A percentile compares a stretch with the other conserved stretches of the same genome.
These are phyloP conservation scores for Rhizopogon vinicolor DNA, from an alignment of 768 basidiomycete genomes.

Conservation along the genomic window DNA sequence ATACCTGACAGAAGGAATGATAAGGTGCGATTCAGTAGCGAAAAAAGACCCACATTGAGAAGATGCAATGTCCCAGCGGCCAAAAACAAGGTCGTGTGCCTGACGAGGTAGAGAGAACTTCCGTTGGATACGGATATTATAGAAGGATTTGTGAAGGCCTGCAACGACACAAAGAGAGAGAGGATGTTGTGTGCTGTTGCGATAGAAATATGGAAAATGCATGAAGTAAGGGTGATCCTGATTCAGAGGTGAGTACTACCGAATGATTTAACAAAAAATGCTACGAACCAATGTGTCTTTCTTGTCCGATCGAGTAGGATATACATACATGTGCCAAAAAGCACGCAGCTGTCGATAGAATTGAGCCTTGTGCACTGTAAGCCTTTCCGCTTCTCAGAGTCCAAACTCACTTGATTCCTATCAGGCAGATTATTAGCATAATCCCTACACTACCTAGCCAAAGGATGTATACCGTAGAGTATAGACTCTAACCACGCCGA, in stretches of 20 bases:
- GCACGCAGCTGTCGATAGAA: constrained; percentile 2
- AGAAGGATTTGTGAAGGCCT: background rate
- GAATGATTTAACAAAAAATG: background rate
- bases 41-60: background rate
- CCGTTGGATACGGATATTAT: background rate
- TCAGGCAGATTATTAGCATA: background rate
- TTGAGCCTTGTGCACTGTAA: background rate
- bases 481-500: background rate
- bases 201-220: constrained; percentile 2
- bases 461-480: background rate
- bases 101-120: background rate
- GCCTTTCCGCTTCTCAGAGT: no score
- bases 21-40: background rate
- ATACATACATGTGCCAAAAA: constrained; percentile 3
- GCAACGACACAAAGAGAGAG: background rate
- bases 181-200: constrained; percentile 3
- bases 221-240: constrained; percentile 1
- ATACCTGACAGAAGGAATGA: background rate
- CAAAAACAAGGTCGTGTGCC: background rate
- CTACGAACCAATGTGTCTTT: background rate
- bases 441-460: no score
- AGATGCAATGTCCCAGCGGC: constrained; percentile 2
- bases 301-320: background rate
- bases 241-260: background rate
- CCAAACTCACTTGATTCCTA: constrained; percentile 4